Percentiles rank a stretch among this genome's conserved stretches.
phyloP scores from a whole-genome alignment of 2,329 filamentous ascomycete species.

The Aspergillus chevalieri region DNA sequence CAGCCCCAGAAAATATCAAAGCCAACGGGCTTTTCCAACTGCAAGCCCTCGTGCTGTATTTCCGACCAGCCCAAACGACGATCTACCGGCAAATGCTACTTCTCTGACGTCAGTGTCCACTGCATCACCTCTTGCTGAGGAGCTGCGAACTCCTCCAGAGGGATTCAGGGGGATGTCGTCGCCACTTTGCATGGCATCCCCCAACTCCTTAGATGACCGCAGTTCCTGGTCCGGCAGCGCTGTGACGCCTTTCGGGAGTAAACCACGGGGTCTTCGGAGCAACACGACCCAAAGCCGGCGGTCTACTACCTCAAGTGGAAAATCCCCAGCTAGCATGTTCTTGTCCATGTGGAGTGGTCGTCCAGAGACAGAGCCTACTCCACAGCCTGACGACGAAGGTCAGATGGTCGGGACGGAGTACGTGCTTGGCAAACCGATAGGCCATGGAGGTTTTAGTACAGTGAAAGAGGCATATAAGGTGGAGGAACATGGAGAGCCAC shows the following conservation, averaged over 20 bases:
- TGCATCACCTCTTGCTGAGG: constrained; percentile 35
- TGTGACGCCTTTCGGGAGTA: constrained; percentile 29
- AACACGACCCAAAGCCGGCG: constrained; percentile 38
- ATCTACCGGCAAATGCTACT: constrained; percentile 21
- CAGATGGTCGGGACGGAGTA: constrained; percentile 62
- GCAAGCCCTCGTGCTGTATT: constrained; percentile 19
- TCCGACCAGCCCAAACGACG: constrained; percentile 17
- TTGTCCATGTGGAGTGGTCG: constrained; percentile 48
- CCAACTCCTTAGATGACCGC: constrained; percentile 35
- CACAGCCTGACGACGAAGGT: constrained; percentile 60
- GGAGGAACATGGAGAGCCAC: constrained; percentile 49
- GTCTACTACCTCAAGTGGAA: constrained; percentile 46
- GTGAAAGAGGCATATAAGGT: constrained; percentile 63
- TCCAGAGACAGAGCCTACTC: constrained; percentile 35
- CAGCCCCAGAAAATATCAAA: constrained; percentile 17
- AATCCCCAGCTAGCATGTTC: constrained; percentile 55
- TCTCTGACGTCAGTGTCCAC: constrained; percentile 42
- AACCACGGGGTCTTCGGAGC: constrained; percentile 30
- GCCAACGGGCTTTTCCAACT: constrained; percentile 22
- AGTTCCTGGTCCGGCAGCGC: constrained; percentile 33
- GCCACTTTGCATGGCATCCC: constrained; percentile 33
- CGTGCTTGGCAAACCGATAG: constrained; percentile 61
- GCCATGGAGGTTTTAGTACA: constrained; percentile 59
- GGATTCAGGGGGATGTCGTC: constrained; percentile 31
- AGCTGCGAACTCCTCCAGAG: constrained; percentile 38